Evolutionary conservation across 2,329 filamentous ascomycete species (phyloP).

Genomic region (Pseudogymnoascus sp.): DNA sequence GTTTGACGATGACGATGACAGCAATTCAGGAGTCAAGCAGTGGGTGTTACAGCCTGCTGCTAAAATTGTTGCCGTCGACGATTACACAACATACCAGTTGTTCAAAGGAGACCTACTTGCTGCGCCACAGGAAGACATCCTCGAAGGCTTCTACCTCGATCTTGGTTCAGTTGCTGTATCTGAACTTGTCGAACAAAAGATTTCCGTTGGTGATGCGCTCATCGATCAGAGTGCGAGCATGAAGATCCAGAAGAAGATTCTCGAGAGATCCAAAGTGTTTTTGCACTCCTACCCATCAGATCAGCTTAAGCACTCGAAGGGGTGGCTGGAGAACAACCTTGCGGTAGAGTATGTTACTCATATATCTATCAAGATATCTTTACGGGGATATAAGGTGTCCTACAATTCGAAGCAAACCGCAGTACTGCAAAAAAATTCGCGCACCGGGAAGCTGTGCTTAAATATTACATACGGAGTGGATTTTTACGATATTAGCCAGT

Average conservation of each 20-base stretch:
- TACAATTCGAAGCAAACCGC: conserved; percentile 71
- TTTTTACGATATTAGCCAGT: conserved; percentile 86
- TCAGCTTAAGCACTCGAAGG: conserved; percentile 75
- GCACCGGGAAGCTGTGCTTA: conserved; percentile 52
- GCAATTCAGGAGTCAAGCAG: conserved; percentile 34
- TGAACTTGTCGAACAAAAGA: conserved; percentile 68
- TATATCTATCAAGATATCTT: conserved; percentile 68
- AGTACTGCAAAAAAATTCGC: conserved; percentile 51
- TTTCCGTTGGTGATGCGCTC: conserved; percentile 58
- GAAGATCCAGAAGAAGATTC: conserved; percentile 69
- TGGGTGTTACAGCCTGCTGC: conserved; percentile 68
- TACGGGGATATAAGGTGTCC: conserved; percentile 61
- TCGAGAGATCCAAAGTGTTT: conserved; percentile 85
- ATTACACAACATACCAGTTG: conserved; percentile 79
- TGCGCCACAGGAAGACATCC: conserved; percentile 78
- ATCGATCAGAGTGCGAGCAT: conserved; percentile 58
- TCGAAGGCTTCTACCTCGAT: conserved; percentile 78
- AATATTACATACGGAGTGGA: conserved; percentile 70
- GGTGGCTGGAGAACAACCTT: conserved; percentile 85
- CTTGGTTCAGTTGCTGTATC: conserved; percentile 75
- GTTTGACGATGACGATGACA: conserved; percentile 37
- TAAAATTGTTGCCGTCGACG: conserved; percentile 73
- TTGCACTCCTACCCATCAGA: conserved; percentile 68
- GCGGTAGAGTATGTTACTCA: conserved; percentile 69
- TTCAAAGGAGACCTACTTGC: conserved; percentile 82